Percentiles rank a stretch among this genome's conserved stretches.
Evolutionary conservation across 169 alveolate species (phyloP).

Genomic region (Pseudocohnilembus persalinus): DNA sequence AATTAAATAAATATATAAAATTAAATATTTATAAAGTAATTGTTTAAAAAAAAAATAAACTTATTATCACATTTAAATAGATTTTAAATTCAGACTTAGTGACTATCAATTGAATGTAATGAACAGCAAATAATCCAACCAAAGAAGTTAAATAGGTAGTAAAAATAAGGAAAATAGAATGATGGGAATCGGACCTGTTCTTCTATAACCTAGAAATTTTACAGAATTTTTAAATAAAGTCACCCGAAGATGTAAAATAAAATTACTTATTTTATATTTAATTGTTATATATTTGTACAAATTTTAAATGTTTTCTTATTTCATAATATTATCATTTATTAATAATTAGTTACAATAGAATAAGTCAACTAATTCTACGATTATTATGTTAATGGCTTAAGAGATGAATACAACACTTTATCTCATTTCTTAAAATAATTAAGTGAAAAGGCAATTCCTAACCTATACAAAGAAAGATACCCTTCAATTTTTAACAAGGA

Average conservation of each 20-base stretch:
- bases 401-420: slow-evolving; percentile 4
- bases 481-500: neutral
- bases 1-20: neutral
- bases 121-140: neutral
- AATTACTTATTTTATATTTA: neutral
- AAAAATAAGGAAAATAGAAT: neutral
- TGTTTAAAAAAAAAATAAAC: neutral
- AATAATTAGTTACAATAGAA: slow-evolving; percentile 7
- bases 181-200: neutral
- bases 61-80: neutral
- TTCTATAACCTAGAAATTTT: slow-evolving; percentile 10
- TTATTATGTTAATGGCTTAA: slow-evolving; percentile 19
- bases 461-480: neutral
- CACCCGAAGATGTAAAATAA: slow-evolving; percentile 6
- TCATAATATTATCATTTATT: neutral
- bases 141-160: neutral
- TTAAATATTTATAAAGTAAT: neutral
- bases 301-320: no score
- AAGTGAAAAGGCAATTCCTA: neutral
- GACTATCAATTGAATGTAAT: slow-evolving; percentile 21
- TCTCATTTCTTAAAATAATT: neutral
- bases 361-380: slow-evolving; percentile 2
- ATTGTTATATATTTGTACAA: neutral
- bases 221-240: slow-evolving; percentile 17
- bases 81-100: slow-evolving; percentile 19